Percentiles rank a stretch among this genome's conserved stretches.
Evolutionary conservation across 2,329 filamentous ascomycete genomes (phyloP).

Genomic region (Botrytis fabae): DNA sequence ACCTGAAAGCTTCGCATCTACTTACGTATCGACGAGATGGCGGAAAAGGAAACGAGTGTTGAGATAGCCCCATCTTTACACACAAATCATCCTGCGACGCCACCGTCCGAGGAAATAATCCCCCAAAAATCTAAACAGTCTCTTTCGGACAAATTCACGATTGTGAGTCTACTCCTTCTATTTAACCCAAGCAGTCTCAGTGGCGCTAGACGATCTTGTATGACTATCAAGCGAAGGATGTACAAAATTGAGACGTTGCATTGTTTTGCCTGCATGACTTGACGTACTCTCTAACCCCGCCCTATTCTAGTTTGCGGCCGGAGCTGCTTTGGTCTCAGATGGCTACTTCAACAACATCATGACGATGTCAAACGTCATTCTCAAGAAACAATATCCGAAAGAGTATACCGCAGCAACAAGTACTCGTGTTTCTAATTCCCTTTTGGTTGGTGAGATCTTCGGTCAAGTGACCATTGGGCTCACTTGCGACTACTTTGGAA

Average conservation of each 20-base stretch:
- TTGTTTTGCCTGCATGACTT: neutral
- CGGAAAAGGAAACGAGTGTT: neutral
- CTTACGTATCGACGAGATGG: neutral
- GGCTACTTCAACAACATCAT: constrained; percentile 43
- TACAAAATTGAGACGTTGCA: neutral
- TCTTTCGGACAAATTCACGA: constrained; percentile 38
- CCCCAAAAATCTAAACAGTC: constrained; percentile 32
- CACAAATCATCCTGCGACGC: neutral
- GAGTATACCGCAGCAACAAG: constrained; percentile 38
- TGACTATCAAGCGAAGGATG: neutral
- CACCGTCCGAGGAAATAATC: constrained; percentile 23
- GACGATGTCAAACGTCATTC: constrained; percentile 42
- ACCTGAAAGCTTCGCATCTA: neutral
- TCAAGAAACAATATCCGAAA: constrained; percentile 36
- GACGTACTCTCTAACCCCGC: constrained; percentile 1
- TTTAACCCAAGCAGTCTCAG: neutral
- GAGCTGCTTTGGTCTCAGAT: constrained; percentile 40
- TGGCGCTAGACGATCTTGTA: neutral
- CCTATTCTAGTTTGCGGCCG: constrained; percentile 34
- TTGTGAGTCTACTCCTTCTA: constrained; percentile 24
- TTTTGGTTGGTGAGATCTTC: constrained; percentile 46
- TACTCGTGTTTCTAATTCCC: constrained; percentile 45
- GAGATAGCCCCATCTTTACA: neutral
- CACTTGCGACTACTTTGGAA: constrained; percentile 49
- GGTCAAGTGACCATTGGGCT: constrained; percentile 46